Conservation (phyloP, 1,139 yeast species). For the Kluyveromyces sp. region DNA sequence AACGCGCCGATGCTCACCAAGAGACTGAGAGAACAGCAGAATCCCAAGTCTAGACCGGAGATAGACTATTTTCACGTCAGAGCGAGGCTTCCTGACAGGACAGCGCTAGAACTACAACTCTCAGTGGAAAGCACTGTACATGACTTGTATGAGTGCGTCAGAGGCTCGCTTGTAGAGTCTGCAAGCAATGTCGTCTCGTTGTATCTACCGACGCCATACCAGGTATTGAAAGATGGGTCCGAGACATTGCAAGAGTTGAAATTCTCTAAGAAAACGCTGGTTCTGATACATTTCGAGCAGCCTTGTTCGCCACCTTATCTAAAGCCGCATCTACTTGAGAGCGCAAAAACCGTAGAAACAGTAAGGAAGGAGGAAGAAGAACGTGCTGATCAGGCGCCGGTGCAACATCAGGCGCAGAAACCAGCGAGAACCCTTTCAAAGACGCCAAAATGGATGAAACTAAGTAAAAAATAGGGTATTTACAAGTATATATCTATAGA, state of each 20-base stretch:
- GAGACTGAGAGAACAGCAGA: slow-evolving; percentile 30
- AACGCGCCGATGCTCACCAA: slow-evolving; percentile 23
- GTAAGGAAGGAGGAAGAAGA: not conserved
- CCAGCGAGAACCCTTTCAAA: slow-evolving; percentile 17
- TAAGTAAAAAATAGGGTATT: slow-evolving; percentile 30
- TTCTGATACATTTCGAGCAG: slow-evolving; percentile 11
- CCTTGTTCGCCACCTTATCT: slow-evolving; percentile 16
- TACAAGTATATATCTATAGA: not conserved
- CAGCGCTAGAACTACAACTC: slow-evolving; percentile 44
- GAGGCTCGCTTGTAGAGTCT: slow-evolving; percentile 19
- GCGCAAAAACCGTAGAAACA: not conserved
- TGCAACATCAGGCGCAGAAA: slow-evolving; percentile 5
- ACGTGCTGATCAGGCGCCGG: not conserved
- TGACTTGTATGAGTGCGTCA: slow-evolving; percentile 39
- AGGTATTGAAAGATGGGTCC: slow-evolving; percentile 23
- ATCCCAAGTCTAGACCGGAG: slow-evolving; percentile 12
- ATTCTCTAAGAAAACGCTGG: slow-evolving; percentile 32
- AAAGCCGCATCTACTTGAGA: slow-evolving; percentile 30
- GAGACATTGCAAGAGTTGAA: slow-evolving; percentile 21
- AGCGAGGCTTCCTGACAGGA: slow-evolving; percentile 48
- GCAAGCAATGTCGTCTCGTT: slow-evolving; percentile 10
- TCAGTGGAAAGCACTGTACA: slow-evolving; percentile 34
- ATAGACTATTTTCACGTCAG: slow-evolving; percentile 36
- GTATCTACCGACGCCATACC: slow-evolving; percentile 41
- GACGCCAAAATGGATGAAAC: slow-evolving; percentile 35